Evolutionary conservation across 73 alveolate species (phyloP), one percentile per base, ranked within the genome.

Genomic region (Blepharisma stoltei): DNA sequence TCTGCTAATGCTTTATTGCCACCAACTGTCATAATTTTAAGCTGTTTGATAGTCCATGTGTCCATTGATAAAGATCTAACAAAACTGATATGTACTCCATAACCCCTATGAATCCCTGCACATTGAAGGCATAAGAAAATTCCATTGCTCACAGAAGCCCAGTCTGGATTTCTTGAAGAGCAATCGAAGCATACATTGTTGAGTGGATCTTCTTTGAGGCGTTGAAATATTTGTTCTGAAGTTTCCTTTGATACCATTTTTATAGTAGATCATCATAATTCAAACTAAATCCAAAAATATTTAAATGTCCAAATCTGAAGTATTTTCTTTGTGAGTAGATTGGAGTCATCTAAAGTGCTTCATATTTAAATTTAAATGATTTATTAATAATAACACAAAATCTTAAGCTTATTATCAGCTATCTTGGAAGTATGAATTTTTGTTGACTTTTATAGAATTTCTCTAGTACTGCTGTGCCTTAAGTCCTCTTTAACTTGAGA

Each of bases 61-160:
- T 95, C 99, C 82, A 94, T 86, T 49, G 85, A 82, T 6, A 92
- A 67, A 20, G 99, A 93, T 83, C 95, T 81, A n/a, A 95, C 88
- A 76, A 87, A 84, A 54, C 95, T 90, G 65, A 84, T 78, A 71
- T 94, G 89, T 6, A 87, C 94, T 18, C 97, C 95, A 67, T 81
- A 83, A 54, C 89, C 82, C 68, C 98, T 79, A 83, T 96, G 99
- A n/a, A 88, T 83, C 7, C 97, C 99, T 6, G 98, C 86, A 82
- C 99, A 96, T 70, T 85, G 86, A 50, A 89, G 84, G 79, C 99
- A 96, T 25, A 96, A 45, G 73, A 94, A 82, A 27, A 94, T 83
- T 37, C 97, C 98, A 66, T 89, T 85, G 77, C 94, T 95, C 70
- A 96, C 76, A 48, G 97, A 89, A 21, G 97, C 96, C 97, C 97